Percentiles rank a stretch among this genome's conserved stretches.
These are phyloP conservation scores for Fusarium sp. DNA, from an alignment of 2,329 filamentous ascomycete species.

Conservation along the genomic window DNA sequence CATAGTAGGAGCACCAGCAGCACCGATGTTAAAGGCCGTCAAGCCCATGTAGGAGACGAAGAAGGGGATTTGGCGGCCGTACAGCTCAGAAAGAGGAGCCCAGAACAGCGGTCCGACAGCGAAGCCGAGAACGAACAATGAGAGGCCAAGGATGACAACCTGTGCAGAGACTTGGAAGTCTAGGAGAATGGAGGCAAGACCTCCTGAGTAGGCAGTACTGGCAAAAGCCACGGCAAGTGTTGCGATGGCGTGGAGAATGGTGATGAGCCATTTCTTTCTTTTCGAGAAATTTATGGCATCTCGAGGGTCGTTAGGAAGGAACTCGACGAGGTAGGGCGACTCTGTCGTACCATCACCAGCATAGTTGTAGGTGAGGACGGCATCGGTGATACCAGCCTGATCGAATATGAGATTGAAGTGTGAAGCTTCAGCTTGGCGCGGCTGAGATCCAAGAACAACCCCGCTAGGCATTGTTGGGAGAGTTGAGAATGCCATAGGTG, in stretches of 20 bases:
- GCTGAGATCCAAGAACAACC: slow-evolving; percentile 57
- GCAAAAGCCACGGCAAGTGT: slow-evolving; percentile 77
- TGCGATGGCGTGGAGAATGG: slow-evolving; percentile 70
- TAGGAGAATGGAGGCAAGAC: slow-evolving; percentile 62
- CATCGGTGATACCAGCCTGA: slow-evolving; percentile 67
- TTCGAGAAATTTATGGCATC: slow-evolving; percentile 72
- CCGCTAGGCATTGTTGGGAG: slow-evolving; percentile 38
- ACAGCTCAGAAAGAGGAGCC: slow-evolving; percentile 74
- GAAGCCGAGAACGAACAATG: slow-evolving; percentile 72
- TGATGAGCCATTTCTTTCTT: slow-evolving; percentile 73
- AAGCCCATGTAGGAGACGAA: slow-evolving; percentile 67
- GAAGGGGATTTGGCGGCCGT: slow-evolving; percentile 70
- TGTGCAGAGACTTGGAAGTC: slow-evolving; percentile 65
- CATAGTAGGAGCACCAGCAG: slow-evolving; percentile 67
- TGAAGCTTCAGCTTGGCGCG: slow-evolving; percentile 48
- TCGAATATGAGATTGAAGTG: slow-evolving; percentile 67
- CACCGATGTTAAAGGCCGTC: slow-evolving; percentile 70
- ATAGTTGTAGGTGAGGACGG: slow-evolving; percentile 67
- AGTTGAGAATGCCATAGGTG: slow-evolving; percentile 30
- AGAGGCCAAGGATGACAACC: slow-evolving; percentile 70
- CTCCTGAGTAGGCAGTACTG: slow-evolving; percentile 74
- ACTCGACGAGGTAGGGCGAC: slow-evolving; percentile 76
- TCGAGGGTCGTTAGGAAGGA: slow-evolving; percentile 72
- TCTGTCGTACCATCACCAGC: slow-evolving; percentile 71
- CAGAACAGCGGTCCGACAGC: slow-evolving; percentile 71